Conservation (phyloP, 768 basidiomycete genomes). For the Heimioporus sp. region DNA sequence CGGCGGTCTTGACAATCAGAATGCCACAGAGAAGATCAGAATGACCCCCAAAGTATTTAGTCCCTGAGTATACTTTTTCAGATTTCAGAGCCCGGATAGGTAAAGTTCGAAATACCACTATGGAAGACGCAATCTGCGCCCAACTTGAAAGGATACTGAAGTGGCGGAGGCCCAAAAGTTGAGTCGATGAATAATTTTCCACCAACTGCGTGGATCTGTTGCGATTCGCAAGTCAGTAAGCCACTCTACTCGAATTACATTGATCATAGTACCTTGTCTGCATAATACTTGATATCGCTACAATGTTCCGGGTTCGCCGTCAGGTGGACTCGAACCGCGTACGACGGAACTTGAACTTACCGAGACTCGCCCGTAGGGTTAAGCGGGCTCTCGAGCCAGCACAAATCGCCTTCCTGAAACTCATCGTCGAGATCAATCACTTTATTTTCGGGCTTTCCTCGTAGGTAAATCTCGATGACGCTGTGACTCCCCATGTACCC, state of each 20-base stretch:
- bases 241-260: not conserved
- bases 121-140: constrained; percentile 62
- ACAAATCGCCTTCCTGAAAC: constrained; percentile 68
- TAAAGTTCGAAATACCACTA: constrained; percentile 22
- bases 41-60: constrained; percentile 88
- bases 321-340: not conserved
- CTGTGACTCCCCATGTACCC: constrained; percentile 79
- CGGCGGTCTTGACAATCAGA: constrained; percentile 60
- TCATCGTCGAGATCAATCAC: constrained; percentile 75
- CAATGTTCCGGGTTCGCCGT: not conserved
- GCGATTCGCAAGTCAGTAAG: not conserved
- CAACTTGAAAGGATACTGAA: constrained; percentile 85
- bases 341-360: constrained; percentile 32
- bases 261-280: constrained; percentile 60
- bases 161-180: constrained; percentile 86
- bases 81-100: constrained; percentile 43
- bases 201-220: constrained; percentile 66
- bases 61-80: constrained; percentile 41
- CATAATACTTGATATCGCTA: constrained; percentile 78
- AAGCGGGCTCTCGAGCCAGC: constrained; percentile 86
- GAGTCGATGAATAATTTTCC: constrained; percentile 79
- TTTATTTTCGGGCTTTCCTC: constrained; percentile 27
- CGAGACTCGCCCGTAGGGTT: constrained; percentile 85
- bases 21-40: constrained; percentile 81
- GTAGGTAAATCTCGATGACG: constrained; percentile 63